Conservation (phyloP, 805 yeast genomes). For the Yarrowia sp. region DNA sequence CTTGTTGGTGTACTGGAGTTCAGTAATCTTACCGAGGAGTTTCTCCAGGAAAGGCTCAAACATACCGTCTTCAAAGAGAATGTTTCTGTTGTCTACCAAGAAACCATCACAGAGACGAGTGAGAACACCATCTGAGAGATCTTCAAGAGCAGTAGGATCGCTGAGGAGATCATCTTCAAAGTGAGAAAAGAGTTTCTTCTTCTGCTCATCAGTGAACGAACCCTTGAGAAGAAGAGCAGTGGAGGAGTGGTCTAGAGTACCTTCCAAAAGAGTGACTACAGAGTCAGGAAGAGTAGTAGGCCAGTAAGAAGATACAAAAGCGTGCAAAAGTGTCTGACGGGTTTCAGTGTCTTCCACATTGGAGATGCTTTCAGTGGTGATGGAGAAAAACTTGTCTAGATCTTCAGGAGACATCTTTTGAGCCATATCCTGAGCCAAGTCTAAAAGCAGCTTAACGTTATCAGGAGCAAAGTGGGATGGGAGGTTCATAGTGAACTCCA, state of each 20-base stretch:
- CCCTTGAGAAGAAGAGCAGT: constrained; percentile 2
- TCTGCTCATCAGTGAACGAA: constrained; percentile 6
- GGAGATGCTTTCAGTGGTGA: neutral
- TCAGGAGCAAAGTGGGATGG: constrained; percentile 2
- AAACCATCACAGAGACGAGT: constrained; percentile 14
- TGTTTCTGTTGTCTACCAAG: neutral
- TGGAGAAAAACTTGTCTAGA: neutral
- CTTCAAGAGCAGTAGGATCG: neutral
- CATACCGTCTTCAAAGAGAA: constrained; percentile 14
- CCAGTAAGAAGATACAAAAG: constrained; percentile 15
- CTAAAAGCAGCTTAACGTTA: neutral
- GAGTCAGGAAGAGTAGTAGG: constrained; percentile 17
- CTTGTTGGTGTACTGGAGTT: constrained; percentile 17
- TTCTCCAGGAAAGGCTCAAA: constrained; percentile 19
- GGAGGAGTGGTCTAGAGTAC: constrained; percentile 2
- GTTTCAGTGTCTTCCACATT: constrained; percentile 6
- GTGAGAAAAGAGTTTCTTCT: constrained; percentile 1
- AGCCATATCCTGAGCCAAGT: constrained; percentile 4
- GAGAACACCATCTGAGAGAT: constrained; percentile 16
- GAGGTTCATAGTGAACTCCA: neutral
- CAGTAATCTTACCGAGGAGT: neutral
- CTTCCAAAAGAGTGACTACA: neutral
- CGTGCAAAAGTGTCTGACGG: constrained; percentile 17
- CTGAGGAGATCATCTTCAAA: constrained; percentile 10
- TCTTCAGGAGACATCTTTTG: neutral